phyloP scores from a whole-genome alignment of 2,329 filamentous ascomycete species.

The Lachnellula cervina region DNA sequence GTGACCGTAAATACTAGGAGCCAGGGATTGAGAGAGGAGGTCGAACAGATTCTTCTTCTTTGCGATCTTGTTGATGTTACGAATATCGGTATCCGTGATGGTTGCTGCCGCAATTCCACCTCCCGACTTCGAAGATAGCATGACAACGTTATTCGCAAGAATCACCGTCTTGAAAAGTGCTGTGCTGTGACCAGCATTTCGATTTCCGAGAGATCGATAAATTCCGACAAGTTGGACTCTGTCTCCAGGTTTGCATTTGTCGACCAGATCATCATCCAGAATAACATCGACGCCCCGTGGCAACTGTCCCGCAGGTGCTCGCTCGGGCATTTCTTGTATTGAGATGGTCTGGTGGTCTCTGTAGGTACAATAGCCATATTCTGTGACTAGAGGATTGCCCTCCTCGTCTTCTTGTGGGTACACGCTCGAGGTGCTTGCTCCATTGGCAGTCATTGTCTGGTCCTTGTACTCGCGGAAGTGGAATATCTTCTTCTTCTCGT shows the following conservation, averaged over 20 bases:
- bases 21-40: slow-evolving; percentile 85
- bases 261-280: slow-evolving; percentile 92
- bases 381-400: slow-evolving; percentile 85
- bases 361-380: slow-evolving; percentile 95
- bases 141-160: slow-evolving; percentile 89
- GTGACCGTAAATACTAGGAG: slow-evolving; percentile 94
- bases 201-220: slow-evolving; percentile 88
- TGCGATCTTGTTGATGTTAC: slow-evolving; percentile 96
- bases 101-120: slow-evolving; percentile 86
- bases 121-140: slow-evolving; percentile 92
- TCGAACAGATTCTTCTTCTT: slow-evolving; percentile 95
- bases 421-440: slow-evolving; percentile 81
- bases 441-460: slow-evolving; percentile 91
- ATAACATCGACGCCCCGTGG: slow-evolving; percentile 95
- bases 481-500: slow-evolving; percentile 80
- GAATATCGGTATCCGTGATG: slow-evolving; percentile 94
- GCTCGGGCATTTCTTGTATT: slow-evolving; percentile 98
- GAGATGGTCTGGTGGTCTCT: slow-evolving; percentile 96
- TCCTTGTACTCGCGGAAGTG: slow-evolving; percentile 88
- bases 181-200: slow-evolving; percentile 85
- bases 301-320: slow-evolving; percentile 90
- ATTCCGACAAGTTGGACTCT: slow-evolving; percentile 96
- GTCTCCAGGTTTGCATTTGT: slow-evolving; percentile 91
- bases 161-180: slow-evolving; percentile 93
- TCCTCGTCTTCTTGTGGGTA: slow-evolving; percentile 93